A percentile compares a stretch with the other conserved stretches of the same genome.
These are phyloP conservation scores for Favolaschia claudopus DNA, from an alignment of 768 basidiomycete species.

Conservation along the genomic window DNA sequence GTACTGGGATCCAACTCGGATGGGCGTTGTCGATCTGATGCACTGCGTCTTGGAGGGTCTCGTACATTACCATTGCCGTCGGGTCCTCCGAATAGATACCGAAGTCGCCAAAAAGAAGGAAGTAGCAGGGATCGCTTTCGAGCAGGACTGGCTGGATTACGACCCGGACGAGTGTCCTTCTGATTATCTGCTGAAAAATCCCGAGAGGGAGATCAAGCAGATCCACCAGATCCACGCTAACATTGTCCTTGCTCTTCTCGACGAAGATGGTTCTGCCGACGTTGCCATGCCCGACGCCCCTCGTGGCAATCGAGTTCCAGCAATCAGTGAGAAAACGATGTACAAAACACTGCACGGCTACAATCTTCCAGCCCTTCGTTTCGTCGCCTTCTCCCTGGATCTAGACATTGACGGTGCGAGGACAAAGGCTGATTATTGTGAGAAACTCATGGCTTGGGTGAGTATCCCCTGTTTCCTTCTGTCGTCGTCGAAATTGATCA, in stretches of 20 bases:
- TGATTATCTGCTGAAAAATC: slow-evolving; percentile 7
- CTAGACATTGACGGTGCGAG: neutral
- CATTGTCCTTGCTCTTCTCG: slow-evolving; percentile 9
- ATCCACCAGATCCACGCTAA: slow-evolving; percentile 14
- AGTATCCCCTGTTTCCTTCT: slow-evolving; percentile 11
- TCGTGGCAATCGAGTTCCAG: slow-evolving; percentile 8
- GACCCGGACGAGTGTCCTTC: slow-evolving; percentile 14
- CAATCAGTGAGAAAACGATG: slow-evolving; percentile 7
- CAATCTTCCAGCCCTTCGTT: slow-evolving; percentile 15
- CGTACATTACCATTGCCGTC: slow-evolving; percentile 24
- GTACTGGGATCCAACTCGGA: slow-evolving; percentile 37
- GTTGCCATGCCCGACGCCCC: slow-evolving; percentile 18
- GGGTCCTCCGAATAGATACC: slow-evolving; percentile 26
- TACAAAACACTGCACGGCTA: neutral
- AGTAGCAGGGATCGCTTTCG: slow-evolving; percentile 8
- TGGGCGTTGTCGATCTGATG: slow-evolving; percentile 40
- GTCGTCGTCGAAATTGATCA: slow-evolving; percentile 2
- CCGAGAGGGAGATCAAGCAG: slow-evolving; percentile 1
- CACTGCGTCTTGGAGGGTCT: slow-evolving; percentile 37
- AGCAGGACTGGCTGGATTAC: slow-evolving; percentile 20
- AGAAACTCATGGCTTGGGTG: slow-evolving; percentile 22
- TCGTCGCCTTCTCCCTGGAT: slow-evolving; percentile 11
- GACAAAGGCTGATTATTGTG: slow-evolving; percentile 15
- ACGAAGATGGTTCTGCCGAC: slow-evolving; percentile 6
- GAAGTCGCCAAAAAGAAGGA: slow-evolving; percentile 20